Base-by-base conservation (phyloP, 805 yeast species). In the Zygotorulaspora florentina region DNA sequence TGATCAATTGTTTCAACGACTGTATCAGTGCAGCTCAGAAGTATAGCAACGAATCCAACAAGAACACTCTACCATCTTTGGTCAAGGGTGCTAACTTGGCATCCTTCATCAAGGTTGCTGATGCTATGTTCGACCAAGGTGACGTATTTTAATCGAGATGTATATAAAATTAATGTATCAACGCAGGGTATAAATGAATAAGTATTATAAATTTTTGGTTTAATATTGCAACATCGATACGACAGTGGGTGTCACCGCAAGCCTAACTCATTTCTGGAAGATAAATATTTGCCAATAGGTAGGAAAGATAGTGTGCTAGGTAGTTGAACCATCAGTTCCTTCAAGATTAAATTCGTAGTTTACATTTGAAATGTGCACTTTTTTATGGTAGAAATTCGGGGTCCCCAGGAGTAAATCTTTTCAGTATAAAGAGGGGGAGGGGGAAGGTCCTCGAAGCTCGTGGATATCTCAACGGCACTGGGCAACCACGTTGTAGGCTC, bases 81-180 rank as follows among this genome's bases (percentile, higher is more conserved):
- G 96, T 91, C 60, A 87, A 87, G 80, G 99, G 99, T 77, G 98
- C 98, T 64, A 91, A 91, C 84, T 84, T 91, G 76, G 97, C 98
- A 57, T 97, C 97, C 73, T 91, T 91, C 83, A 81, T 90, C 69
- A 91, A 91, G 81, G 99, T 91, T 64, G 97, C 96, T 59, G 93
- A 87, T 61, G 98, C 97, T 62, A 91, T 91, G 99, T 84, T 85
- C 67, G 95, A 79, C 78, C 96, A 87, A 72, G 99, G 98, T 76
- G 97, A 91, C 60, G 74, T 72, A 51, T 72, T 52, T 28, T 60
- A 60, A 53, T 13, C 17, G 30, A 17, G 23, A 16, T 28, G 40
- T 37, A 37, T 37, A 35, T 35, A 25, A n/a, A 33, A 16, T 16
- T 33, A 13, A 33, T 33, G 36, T 33, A 33, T 10, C 16, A 33